Conservation (phyloP, 2,329 filamentous ascomycete species). For the Verticillium isaacii region DNA sequence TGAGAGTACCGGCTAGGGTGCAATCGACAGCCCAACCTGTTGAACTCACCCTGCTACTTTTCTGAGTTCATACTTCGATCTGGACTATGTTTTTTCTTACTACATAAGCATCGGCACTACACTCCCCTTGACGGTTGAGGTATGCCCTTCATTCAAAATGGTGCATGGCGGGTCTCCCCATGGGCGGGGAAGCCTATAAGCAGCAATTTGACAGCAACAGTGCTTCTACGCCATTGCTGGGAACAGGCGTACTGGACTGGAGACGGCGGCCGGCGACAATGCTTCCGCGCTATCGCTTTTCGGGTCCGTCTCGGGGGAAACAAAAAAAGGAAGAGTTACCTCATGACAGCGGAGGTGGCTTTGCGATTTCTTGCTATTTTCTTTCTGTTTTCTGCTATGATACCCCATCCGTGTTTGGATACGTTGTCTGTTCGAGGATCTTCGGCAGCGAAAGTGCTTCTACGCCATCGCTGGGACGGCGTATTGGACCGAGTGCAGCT, state of each 20-base stretch:
- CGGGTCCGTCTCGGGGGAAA: constrained; percentile 10
- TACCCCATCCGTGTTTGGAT: constrained; percentile 52
- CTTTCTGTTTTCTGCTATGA: constrained; percentile 35
- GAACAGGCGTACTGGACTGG: constrained; percentile 39
- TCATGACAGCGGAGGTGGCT: neutral
- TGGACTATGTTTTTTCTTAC: constrained; percentile 9
- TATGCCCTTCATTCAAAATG: constrained; percentile 22
- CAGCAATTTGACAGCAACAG: constrained; percentile 28
- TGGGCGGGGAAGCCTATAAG: constrained; percentile 7
- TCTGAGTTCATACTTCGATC: neutral
- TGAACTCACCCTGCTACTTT: constrained; percentile 7
- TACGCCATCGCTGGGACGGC: constrained; percentile 44
- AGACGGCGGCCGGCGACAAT: constrained; percentile 42
- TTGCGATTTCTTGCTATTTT: constrained; percentile 14
- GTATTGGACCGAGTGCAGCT: constrained; percentile 37
- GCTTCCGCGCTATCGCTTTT: constrained; percentile 45
- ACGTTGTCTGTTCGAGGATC: constrained; percentile 33
- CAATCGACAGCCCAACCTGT: constrained; percentile 27
- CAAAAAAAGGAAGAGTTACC: constrained; percentile 1
- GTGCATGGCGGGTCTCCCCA: neutral
- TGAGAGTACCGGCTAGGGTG: neutral
- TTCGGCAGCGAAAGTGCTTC: constrained; percentile 37
- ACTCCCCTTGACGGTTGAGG: constrained; percentile 9
- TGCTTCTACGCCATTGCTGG: constrained; percentile 43
- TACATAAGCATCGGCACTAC: constrained; percentile 10